phyloP scores from a whole-genome alignment of 2,329 filamentous ascomycete species.

The Sporothrix mexicana region DNA sequence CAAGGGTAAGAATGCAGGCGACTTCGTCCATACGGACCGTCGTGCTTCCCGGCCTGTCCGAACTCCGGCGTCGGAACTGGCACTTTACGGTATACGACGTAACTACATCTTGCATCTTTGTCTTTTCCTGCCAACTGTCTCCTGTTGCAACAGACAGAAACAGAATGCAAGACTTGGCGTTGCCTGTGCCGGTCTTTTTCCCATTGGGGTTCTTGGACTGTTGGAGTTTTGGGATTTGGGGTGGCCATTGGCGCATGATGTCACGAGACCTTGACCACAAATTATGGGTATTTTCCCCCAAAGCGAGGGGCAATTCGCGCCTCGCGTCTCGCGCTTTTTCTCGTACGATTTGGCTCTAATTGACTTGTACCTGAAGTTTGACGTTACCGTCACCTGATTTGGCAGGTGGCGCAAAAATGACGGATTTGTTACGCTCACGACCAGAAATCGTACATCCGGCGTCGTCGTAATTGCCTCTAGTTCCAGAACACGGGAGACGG shows the following conservation, averaged over 20 bases:
- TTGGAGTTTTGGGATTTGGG: background rate
- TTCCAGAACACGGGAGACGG: too few relatives aligned
- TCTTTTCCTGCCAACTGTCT: background rate
- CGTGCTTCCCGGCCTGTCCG: background rate
- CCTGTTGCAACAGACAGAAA: background rate
- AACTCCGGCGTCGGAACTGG: background rate
- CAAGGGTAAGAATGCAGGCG: background rate
- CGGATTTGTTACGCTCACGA: too few relatives aligned
- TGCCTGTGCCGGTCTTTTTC: background rate
- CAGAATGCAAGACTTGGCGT: background rate
- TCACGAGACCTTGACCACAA: background rate
- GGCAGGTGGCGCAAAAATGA: too few relatives aligned
- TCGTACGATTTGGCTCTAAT: too few relatives aligned
- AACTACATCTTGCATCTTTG: background rate
- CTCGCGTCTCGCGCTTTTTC: slow-evolving; percentile 13
- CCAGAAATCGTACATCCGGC: too few relatives aligned
- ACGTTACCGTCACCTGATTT: too few relatives aligned
- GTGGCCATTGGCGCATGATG: background rate
- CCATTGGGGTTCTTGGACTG: background rate
- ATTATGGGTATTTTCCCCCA: background rate
- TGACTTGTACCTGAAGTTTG: background rate
- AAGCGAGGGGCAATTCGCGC: background rate
- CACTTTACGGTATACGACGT: background rate
- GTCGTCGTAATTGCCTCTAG: too few relatives aligned
- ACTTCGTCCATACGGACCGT: background rate